These are phyloP conservation scores for Zymoseptoria brevis DNA, from an alignment of 2,329 filamentous ascomycete species.

Conservation along the genomic window DNA sequence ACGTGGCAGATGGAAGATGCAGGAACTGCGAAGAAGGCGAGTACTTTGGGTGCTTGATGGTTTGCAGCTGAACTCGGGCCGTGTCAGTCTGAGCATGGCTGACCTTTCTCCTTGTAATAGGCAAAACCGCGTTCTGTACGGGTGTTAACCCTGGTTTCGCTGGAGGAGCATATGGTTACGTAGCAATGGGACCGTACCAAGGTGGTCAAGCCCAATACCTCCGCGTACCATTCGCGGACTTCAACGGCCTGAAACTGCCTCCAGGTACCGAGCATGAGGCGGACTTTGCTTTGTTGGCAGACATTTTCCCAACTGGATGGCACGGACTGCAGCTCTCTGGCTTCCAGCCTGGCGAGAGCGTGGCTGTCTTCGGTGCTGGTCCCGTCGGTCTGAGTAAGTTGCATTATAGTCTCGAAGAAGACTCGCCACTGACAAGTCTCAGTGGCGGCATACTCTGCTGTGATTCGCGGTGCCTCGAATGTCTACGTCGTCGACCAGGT, in stretches of 20 bases:
- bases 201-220: slow-evolving; percentile 57
- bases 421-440: background rate
- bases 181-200: slow-evolving; percentile 44
- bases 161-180: slow-evolving; percentile 54
- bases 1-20: slow-evolving; percentile 56
- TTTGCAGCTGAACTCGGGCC: too few species aligned
- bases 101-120: too few species aligned
- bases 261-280: slow-evolving; percentile 53
- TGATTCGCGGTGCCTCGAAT: slow-evolving; percentile 52
- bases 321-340: background rate
- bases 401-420: slow-evolving; percentile 31
- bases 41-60: background rate
- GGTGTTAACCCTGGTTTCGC: slow-evolving; percentile 54
- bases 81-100: too few species aligned
- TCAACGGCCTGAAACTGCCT: slow-evolving; percentile 56
- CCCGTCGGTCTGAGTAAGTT: slow-evolving; percentile 50
- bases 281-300: slow-evolving; percentile 49
- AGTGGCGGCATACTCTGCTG: slow-evolving; percentile 53
- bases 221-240: slow-evolving; percentile 58
- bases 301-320: slow-evolving; percentile 45
- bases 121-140: slow-evolving; percentile 54
- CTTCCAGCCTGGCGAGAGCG: slow-evolving; percentile 48
- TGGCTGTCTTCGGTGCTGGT: slow-evolving; percentile 53
- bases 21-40: slow-evolving; percentile 57
- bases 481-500: slow-evolving; percentile 59